phyloP scores from a whole-genome alignment of 176 grass and related monocot species.

The Lolium rigidum region DNA sequence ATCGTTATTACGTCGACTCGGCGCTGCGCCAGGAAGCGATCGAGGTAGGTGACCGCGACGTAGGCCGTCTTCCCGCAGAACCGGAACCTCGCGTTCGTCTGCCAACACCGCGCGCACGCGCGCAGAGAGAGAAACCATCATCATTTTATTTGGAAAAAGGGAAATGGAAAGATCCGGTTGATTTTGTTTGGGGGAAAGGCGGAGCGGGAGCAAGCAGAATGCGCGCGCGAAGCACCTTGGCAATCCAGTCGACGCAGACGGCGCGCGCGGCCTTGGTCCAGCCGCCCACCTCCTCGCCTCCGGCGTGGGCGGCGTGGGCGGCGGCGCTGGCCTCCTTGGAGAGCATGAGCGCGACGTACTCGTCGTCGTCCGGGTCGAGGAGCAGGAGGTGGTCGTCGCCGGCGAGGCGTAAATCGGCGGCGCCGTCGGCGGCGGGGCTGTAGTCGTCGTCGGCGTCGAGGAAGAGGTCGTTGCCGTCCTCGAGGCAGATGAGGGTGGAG shows the following conservation, averaged over 20 bases:
- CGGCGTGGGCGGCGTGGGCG: neutral
- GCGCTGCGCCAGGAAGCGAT: conserved; percentile 72
- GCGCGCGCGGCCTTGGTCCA: conserved; percentile 60
- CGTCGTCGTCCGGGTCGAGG: conserved; percentile 65
- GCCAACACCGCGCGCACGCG: conserved; percentile 9
- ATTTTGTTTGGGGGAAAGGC: no score
- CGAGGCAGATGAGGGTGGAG: conserved; percentile 75
- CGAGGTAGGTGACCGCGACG: conserved; percentile 79
- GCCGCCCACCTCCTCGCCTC: conserved; percentile 29
- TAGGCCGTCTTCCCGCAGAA: conserved; percentile 79
- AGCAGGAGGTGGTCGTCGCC: conserved; percentile 27
- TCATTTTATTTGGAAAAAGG: neutral
- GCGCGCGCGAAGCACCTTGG: conserved; percentile 54
- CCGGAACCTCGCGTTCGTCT: conserved; percentile 57
- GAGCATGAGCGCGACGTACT: conserved; percentile 70
- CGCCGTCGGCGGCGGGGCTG: neutral
- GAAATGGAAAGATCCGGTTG: conserved; percentile 9
- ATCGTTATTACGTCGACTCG: conserved; percentile 50
- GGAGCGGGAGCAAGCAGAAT: no score
- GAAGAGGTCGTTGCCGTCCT: conserved; percentile 57
- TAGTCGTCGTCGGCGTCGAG: conserved; percentile 32
- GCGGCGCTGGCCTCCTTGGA: conserved; percentile 44
- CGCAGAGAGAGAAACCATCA: neutral
- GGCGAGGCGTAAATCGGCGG: conserved; percentile 27
- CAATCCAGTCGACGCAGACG: conserved; percentile 69